These are phyloP conservation scores for Nicotiana undulata DNA, from an alignment of 257 asterid genomes.

Conservation along the genomic window DNA sequence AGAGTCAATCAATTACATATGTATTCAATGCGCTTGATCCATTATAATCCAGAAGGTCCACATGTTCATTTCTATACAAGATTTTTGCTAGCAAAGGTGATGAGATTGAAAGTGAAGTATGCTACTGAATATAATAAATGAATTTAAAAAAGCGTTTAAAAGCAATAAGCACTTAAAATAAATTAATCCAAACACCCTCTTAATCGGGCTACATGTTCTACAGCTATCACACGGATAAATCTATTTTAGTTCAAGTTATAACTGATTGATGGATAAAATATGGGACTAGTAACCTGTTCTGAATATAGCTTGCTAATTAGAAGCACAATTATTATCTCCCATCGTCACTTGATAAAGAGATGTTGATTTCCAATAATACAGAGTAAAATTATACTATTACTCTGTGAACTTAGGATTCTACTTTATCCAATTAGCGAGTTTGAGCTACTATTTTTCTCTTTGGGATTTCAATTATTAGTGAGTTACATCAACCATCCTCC, in stretches of 20 bases:
- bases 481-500: neutral
- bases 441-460: neutral
- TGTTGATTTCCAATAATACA: neutral
- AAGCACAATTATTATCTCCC: neutral
- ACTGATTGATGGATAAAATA: neutral
- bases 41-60: neutral
- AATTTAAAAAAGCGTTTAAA: neutral
- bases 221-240: neutral
- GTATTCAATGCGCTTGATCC: neutral
- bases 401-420: neutral
- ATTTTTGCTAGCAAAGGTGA: neutral
- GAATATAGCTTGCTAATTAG: neutral
- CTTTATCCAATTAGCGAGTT: neutral
- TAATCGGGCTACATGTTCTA: neutral
- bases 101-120: neutral
- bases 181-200: no score
- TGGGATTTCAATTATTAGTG: neutral
- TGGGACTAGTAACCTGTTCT: neutral
- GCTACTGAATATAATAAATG: neutral
- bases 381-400: neutral
- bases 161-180: no score
- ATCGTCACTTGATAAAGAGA: neutral
- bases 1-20: neutral
- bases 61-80: neutral
- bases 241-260: neutral